Evolutionary conservation across 2,329 filamentous ascomycete genomes (phyloP), one percentile per base, ranked within the genome.

Genomic region (Ceratocystis destructans): DNA sequence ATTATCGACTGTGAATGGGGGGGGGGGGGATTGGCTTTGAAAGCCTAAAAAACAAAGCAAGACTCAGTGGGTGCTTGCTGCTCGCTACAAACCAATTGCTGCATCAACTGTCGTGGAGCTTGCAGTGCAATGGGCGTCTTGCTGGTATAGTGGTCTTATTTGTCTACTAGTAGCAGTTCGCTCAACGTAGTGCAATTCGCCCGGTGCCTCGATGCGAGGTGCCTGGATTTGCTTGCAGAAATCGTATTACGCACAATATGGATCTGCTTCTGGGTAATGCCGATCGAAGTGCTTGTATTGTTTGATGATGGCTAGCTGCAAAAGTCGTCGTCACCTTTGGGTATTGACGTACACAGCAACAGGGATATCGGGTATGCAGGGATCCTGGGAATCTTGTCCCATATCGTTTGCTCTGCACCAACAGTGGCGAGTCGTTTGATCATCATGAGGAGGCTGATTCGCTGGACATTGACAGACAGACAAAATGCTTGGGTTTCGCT

Each of bases 291-390:
- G 22, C 33, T 25, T 28, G 22, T 33, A 5, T 31, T 33, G 25
- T 2, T 59, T 17, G 12, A 31, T 17, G 12, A 31, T 37, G 28
- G 55, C 53, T 33, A 2, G 55, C 28, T 37, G 17, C 15, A 33
- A 59, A 53, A 59, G 55, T 59, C 55, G 55, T 59, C 55, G 55
- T 59, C 55, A 59, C 17, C 28, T 59, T 25, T 57, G 53, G 10
- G 53, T 17, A 57, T 12, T 57, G 4, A 17, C 15, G 28, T 31
- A 5, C 12, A 33, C 25, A n/a, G 55, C 55, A 41, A 37, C 55
- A 37, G 28, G 17, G 12, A 8, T 37, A 1, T 10, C 1, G 2
- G 25, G 25, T 15, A 57, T 33, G 25, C 28, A 22, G 10, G 33
- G 28, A 57, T n/a, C 53, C 25, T 33, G 5, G 53, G 33, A 12